phyloP scores from a whole-genome alignment of 2,329 filamentous ascomycete genomes.

The Sporothrix brunneoviolacea region DNA sequence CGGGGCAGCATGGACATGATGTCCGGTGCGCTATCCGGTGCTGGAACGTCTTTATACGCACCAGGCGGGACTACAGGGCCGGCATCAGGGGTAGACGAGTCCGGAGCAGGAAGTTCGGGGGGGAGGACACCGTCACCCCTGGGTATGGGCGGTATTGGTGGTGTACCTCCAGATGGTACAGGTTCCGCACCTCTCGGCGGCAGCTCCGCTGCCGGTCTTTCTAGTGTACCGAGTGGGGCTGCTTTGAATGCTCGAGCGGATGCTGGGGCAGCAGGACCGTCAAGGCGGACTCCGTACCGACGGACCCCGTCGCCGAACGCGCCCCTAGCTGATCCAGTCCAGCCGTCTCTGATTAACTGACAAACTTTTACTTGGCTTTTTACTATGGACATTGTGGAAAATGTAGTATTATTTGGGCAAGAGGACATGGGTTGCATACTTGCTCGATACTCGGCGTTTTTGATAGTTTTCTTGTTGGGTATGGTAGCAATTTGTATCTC shows the following conservation, averaged over 20 bases:
- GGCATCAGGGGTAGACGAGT: neutral
- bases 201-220: no score
- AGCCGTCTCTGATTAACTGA: neutral
- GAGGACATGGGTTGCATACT: no score
- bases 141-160: neutral
- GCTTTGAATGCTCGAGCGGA: no score
- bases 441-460: no score
- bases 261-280: neutral
- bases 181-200: no score
- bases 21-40: neutral
- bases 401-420: no score
- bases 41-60: neutral
- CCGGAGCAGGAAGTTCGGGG: neutral
- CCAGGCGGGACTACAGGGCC: neutral
- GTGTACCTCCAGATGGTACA: neutral
- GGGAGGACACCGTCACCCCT: neutral
- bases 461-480: no score
- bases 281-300: neutral
- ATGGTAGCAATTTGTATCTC: no score
- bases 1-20: neutral
- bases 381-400: no score
- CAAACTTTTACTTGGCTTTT: no score
- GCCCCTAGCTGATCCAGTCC: neutral
- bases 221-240: no score
- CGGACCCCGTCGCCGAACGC: constrained; percentile 5